These are phyloP conservation scores for Chaetothyriales sp. DNA, from an alignment of 2,329 filamentous ascomycete species.

Conservation along the genomic window DNA sequence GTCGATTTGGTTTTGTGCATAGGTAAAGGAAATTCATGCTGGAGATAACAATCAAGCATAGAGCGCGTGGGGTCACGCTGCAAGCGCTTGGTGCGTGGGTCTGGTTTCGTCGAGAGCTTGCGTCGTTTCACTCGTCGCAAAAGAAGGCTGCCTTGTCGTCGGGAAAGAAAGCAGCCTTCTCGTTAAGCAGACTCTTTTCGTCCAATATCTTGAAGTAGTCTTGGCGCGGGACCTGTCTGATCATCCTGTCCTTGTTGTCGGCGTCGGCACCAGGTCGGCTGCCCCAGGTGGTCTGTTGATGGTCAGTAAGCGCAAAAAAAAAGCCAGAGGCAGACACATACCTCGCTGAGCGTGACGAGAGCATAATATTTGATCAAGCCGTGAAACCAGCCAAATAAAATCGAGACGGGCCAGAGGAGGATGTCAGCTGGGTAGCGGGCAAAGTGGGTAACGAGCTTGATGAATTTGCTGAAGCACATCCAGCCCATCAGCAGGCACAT, in stretches of 20 bases:
- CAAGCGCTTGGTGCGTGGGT: background rate
- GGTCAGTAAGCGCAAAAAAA: slow-evolving; percentile 13
- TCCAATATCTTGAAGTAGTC: slow-evolving; percentile 2
- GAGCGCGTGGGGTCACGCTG: background rate
- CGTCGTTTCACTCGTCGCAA: background rate
- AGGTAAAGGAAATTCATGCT: background rate
- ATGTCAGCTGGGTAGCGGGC: slow-evolving; percentile 71
- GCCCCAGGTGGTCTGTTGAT: slow-evolving; percentile 74
- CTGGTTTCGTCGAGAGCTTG: background rate
- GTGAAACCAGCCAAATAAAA: slow-evolving; percentile 86
- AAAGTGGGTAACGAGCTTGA: slow-evolving; percentile 82
- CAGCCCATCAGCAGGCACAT: slow-evolving; percentile 54
- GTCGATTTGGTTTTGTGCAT: background rate
- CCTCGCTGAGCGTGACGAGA: slow-evolving; percentile 66
- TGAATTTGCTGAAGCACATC: slow-evolving; percentile 79
- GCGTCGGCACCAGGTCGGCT: slow-evolving; percentile 83
- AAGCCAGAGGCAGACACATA: slow-evolving; percentile 34
- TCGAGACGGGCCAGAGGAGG: slow-evolving; percentile 66
- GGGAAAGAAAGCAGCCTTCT: background rate
- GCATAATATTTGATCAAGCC: slow-evolving; percentile 86
- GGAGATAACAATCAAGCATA: background rate
- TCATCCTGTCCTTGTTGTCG: slow-evolving; percentile 61
- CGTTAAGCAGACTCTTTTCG: background rate
- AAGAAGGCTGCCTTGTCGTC: background rate
- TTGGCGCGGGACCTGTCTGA: slow-evolving; percentile 11